These are phyloP conservation scores for Ganoderma lingzhi DNA, from an alignment of 1,284 basidiomycete genomes.

Conservation along the genomic window DNA sequence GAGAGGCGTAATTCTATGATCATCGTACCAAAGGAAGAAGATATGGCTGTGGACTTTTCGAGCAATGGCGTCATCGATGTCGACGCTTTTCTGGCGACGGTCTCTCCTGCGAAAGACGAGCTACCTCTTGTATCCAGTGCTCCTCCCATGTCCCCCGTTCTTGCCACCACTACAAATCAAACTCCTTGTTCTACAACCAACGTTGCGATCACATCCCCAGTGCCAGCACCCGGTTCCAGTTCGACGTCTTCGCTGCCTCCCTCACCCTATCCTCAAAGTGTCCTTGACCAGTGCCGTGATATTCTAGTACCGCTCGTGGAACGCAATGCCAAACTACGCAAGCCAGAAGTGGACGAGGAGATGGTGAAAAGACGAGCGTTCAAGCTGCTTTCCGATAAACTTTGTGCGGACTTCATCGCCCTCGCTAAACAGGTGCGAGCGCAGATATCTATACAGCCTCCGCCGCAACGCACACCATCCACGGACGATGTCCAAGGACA, in stretches of 20 bases:
- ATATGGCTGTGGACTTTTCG: background rate
- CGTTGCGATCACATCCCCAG: background rate
- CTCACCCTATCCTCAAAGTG: background rate
- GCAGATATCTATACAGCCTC: constrained; percentile 31
- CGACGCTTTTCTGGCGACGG: constrained; percentile 6
- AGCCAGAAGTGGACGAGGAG: constrained; percentile 32
- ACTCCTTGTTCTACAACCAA: background rate
- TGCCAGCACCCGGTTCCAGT: background rate
- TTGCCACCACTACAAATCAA: background rate
- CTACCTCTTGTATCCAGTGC: background rate
- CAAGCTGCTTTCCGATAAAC: constrained; percentile 37
- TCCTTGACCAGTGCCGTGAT: constrained; percentile 26
- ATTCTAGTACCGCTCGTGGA: constrained; percentile 38
- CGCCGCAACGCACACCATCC: background rate
- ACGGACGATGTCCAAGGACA: constrained; percentile 4
- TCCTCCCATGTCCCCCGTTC: constrained; percentile 3
- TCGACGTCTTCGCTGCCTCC: background rate
- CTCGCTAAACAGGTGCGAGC: constrained; percentile 31
- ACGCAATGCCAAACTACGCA: constrained; percentile 35
- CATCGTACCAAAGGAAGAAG: constrained; percentile 4
- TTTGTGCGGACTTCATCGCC: constrained; percentile 36
- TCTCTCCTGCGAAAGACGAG: background rate
- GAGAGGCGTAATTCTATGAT: background rate
- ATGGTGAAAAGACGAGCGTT: constrained; percentile 27
- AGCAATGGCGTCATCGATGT: constrained; percentile 5